Conservation (phyloP, 208 protist genomes). For the Acanthamoeba castellanii region DNA sequence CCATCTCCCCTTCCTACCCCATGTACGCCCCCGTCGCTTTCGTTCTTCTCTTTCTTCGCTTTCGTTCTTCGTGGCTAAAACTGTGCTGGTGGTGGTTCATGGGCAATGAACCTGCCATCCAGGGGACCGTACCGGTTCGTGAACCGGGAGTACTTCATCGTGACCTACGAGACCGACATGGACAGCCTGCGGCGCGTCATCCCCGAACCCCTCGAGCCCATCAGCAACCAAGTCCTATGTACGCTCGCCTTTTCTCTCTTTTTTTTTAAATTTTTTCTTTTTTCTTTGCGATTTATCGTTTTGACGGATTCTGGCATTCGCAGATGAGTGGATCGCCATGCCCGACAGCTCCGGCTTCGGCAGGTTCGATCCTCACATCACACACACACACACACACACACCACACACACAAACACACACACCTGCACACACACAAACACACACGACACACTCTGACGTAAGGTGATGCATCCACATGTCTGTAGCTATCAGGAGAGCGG, state of each 20-base stretch:
- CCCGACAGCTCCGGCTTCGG: slow-evolving; percentile 71
- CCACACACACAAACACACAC: neutral
- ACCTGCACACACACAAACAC: neutral
- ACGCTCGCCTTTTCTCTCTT: too few species aligned
- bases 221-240: slow-evolving; percentile 53
- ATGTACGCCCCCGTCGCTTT: neutral
- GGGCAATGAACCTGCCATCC: too few species aligned
- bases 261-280: neutral
- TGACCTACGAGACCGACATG: slow-evolving; percentile 64
- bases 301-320: neutral
- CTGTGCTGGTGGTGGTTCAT: neutral
- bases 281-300: neutral
- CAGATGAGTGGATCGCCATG: slow-evolving; percentile 70
- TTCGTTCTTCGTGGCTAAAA: neutral
- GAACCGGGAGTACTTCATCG: slow-evolving; percentile 54
- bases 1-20: slow-evolving; percentile 67
- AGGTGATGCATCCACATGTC: too few species aligned
- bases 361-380: neutral
- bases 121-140: slow-evolving; percentile 38
- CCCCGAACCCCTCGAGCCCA: slow-evolving; percentile 33
- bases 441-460: neutral
- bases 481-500: slow-evolving; percentile 52
- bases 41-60: neutral
- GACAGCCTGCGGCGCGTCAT: slow-evolving; percentile 9
- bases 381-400: neutral